phyloP scores from a whole-genome alignment of 768 basidiomycete genomes.

The Epithele typhae region DNA sequence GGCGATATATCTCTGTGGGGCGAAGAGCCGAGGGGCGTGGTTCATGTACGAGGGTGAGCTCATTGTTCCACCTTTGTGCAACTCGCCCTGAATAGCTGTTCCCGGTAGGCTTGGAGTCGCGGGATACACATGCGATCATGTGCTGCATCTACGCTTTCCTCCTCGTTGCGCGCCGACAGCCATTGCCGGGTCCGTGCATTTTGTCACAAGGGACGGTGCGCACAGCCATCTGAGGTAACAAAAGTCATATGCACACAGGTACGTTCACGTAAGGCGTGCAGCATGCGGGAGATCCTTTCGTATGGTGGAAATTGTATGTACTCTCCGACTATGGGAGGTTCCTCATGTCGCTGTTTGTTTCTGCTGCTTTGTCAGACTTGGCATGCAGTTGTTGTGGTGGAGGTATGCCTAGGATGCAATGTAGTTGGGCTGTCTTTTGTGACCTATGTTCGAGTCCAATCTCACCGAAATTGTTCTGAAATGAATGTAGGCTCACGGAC shows the following conservation, averaged over 20 bases:
- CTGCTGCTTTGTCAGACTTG: too few species aligned
- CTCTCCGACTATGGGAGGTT: conserved; percentile 78
- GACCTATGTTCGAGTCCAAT: too few species aligned
- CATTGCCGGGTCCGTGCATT: conserved; percentile 63
- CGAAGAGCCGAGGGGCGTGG: conserved; percentile 77
- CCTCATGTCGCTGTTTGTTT: too few species aligned
- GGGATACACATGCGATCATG: conserved; percentile 64
- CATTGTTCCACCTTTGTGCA: not conserved
- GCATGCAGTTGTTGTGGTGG: too few species aligned
- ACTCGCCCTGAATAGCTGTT: not conserved
- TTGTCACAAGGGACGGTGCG: conserved; percentile 48
- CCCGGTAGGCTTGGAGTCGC: not conserved
- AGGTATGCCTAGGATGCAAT: too few species aligned
- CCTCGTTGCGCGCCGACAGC: conserved; percentile 73
- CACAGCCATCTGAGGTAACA: conserved; percentile 56
- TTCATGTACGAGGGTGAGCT: conserved; percentile 86
- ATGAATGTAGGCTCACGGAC: too few species aligned
- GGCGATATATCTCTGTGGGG: conserved; percentile 82
- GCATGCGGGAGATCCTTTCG: conserved; percentile 80
- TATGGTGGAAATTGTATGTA: conserved; percentile 79
- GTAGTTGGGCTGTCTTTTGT: too few species aligned
- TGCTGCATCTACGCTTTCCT: conserved; percentile 86
- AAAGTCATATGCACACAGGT: conserved; percentile 78
- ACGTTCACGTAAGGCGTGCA: conserved; percentile 81
- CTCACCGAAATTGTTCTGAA: too few species aligned